A percentile compares a stretch with the other conserved stretches of the same genome.
Evolutionary conservation across 192 early-diverging fungal genomes (phyloP).

Genomic region (Rhizophlyctis rosea): DNA sequence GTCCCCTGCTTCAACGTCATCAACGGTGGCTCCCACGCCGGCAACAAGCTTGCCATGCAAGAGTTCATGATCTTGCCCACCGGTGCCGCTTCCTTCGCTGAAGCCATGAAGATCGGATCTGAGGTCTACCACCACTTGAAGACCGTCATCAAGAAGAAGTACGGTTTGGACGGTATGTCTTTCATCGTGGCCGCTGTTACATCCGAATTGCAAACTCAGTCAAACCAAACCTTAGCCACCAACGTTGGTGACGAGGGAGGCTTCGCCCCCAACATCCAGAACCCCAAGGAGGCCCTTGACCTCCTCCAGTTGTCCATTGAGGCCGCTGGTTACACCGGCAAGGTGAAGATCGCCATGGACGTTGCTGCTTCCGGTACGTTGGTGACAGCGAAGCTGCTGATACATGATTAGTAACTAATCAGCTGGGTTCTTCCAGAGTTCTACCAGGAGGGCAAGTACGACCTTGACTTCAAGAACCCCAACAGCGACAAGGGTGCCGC

Average conservation of each 20-base stretch:
- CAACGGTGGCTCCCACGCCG: conserved; percentile 98
- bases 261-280: conserved; percentile 98
- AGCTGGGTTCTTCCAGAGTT: conserved; percentile 59
- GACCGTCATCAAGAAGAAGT: conserved; percentile 97
- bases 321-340: conserved; percentile 93
- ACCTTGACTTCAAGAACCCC: conserved; percentile 96
- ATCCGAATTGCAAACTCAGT: too few species aligned
- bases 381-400: background rate
- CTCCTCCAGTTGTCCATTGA: conserved; percentile 86
- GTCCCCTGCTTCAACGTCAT: conserved; percentile 98
- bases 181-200: background rate
- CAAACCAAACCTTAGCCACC: conserved; percentile 80
- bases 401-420: background rate
- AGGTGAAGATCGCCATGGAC: conserved; percentile 97
- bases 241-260: conserved; percentile 99
- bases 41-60: conserved; percentile 99
- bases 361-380: conserved; percentile 77
- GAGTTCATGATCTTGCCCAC: conserved; percentile 99
- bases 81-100: conserved; percentile 85
- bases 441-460: conserved; percentile 96
- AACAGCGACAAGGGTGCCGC: conserved; percentile 72
- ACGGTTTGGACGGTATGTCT: conserved; percentile 80
- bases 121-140: conserved; percentile 98
- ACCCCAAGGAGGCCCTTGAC: conserved; percentile 93
- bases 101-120: conserved; percentile 96